These are phyloP conservation scores for Trapa incisa DNA, from an alignment of 345 rosid species.

Conservation along the genomic window DNA sequence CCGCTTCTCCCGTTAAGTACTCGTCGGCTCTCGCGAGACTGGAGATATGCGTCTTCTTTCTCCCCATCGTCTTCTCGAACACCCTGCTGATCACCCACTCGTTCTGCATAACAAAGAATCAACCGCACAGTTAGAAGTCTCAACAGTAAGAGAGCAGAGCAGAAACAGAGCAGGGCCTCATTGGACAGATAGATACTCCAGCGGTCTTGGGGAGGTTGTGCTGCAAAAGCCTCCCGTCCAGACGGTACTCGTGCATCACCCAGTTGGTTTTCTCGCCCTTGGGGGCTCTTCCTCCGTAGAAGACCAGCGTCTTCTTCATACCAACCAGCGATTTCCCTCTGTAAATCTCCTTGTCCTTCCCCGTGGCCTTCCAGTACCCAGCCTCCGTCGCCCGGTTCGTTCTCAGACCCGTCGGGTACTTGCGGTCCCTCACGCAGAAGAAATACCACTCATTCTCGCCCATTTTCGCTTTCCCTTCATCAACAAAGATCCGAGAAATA, in stretches of 20 bases:
- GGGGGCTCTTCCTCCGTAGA: constrained; percentile 82
- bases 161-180: not conserved
- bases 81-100: constrained; percentile 95
- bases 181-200: constrained; percentile 30
- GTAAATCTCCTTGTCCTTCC: constrained; percentile 79
- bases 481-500: not conserved
- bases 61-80: constrained; percentile 60
- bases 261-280: constrained; percentile 72
- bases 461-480: constrained; percentile 88
- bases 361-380: constrained; percentile 96
- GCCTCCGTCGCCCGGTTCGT: constrained; percentile 85
- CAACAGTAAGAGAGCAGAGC: too few relatives aligned
- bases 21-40: constrained; percentile 23
- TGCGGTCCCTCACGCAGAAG: constrained; percentile 80
- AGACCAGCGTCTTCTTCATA: constrained; percentile 94
- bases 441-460: constrained; percentile 98
- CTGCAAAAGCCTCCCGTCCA: constrained; percentile 69
- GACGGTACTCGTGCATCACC: constrained; percentile 87
- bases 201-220: constrained; percentile 73
- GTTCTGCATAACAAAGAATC: constrained; percentile 29
- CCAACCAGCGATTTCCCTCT: constrained; percentile 70
- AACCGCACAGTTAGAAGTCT: not conserved
- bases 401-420: constrained; percentile 80
- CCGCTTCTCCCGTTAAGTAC: constrained; percentile 19
- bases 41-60: constrained; percentile 61